Evolutionary conservation across 129 eudicot genomes (phyloP).

Genomic region (Apium graveolens): DNA sequence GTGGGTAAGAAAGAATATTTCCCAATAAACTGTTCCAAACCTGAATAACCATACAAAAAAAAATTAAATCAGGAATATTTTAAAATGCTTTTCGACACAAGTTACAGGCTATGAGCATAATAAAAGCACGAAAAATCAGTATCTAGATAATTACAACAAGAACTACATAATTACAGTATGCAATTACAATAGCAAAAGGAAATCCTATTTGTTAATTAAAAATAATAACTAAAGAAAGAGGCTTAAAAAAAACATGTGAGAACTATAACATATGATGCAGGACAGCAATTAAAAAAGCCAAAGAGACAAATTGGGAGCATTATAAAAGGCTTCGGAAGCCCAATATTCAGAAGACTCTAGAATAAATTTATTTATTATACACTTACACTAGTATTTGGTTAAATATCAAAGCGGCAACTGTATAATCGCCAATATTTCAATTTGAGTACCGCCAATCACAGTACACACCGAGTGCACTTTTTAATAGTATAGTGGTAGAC

Average conservation of each 20-base stretch:
- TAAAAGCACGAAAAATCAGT: not conserved
- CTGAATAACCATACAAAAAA: slow-evolving; percentile 33
- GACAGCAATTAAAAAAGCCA: not conserved
- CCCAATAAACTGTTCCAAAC: slow-evolving; percentile 88
- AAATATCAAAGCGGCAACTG: no score
- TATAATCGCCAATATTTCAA: no score
- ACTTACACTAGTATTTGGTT: not conserved
- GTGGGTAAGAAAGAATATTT: slow-evolving; percentile 56
- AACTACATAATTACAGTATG: not conserved
- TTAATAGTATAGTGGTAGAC: no score
- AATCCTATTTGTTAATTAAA: not conserved
- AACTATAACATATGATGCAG: not conserved
- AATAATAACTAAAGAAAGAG: not conserved
- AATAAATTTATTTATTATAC: no score
- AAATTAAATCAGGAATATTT: slow-evolving; percentile 5
- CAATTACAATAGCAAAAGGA: not conserved
- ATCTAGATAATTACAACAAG: no score
- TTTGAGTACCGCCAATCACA: no score
- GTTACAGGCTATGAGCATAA: not conserved
- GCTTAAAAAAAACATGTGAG: not conserved
- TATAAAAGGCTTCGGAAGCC: not conserved
- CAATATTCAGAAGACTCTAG: not conserved
- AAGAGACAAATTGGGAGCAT: not conserved
- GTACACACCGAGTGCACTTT: no score
- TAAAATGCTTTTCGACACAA: not conserved